Evolutionary conservation across 345 rosid genomes (phyloP), one percentile per base, ranked within the genome.

Genomic region (Syzygium grande): DNA sequence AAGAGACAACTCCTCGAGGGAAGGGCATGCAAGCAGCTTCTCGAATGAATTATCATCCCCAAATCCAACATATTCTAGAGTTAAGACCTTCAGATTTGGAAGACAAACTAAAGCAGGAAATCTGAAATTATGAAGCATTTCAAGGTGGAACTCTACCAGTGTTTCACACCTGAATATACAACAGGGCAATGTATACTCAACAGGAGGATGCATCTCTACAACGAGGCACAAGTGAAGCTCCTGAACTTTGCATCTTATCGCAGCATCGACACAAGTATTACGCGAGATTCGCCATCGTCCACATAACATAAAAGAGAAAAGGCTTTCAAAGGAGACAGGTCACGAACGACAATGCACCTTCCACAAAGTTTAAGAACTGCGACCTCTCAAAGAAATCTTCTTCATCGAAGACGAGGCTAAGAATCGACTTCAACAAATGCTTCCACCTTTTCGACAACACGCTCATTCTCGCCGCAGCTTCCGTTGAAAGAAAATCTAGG

Each of bases 371-470:
- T 78, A 87, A 38, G 65, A 80, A 84, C 14, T 8, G 43, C 2
- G 58, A 21, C 43, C 21, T 29, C 11, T 27, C 17, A 1, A 29
- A 13, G 27, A 49, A 55, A 17, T 11, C 0, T 15, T 27, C 27
- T 21, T 77, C 86, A 25, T 7, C 3, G 8, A 89, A 61, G 11
- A 10, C 9, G 23, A 89, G 89, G 63, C 38, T 54, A 87, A 78
- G 51, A 51, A 61, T 52, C 2, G 52, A 87, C 34, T 22, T 85
- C 86, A 85, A 89, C 29, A 85, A n/a, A 14, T 85, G 21, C 52
- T 10, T 41, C 86, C 89, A 87, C 9, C 87, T 83, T 79, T 84
- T 86, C 23, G 89, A 87, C 85, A 90, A 30, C 77, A 65, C 11
- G 61, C 88, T 85, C 15, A 87, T 83, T 17, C 51, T 30, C 17